Evolutionary conservation across 441 rosid species (phyloP).

Genomic region (Adansonia rubrostipa): DNA sequence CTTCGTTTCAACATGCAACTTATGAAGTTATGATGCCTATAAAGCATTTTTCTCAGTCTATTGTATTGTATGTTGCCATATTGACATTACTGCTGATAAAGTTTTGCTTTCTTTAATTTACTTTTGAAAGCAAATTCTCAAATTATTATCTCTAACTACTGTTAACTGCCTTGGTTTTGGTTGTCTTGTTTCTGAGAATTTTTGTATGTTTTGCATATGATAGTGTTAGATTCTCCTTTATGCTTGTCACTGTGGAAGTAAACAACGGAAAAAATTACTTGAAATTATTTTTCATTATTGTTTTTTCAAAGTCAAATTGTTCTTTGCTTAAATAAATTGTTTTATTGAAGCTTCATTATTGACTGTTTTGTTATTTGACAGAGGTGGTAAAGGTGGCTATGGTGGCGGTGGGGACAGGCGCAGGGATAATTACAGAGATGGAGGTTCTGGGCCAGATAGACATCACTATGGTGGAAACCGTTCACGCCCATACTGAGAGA

Average conservation of each 20-base stretch:
- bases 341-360: conserved; percentile 8
- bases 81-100: not conserved
- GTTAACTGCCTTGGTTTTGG: not conserved
- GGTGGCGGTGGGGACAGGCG: conserved; percentile 92
- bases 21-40: not conserved
- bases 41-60: not conserved
- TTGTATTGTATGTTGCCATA: not conserved
- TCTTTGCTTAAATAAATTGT: conserved; percentile 4
- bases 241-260: conserved; percentile 1
- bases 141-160: not conserved
- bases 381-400: conserved; percentile 80
- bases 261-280: not conserved
- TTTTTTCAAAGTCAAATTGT: not conserved
- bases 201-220: not conserved
- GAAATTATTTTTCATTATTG: not conserved
- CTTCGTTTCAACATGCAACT: conserved; percentile 2
- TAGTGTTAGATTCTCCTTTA: not conserved
- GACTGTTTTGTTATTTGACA: conserved; percentile 38
- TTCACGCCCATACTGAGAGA: conserved; percentile 83
- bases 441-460: conserved; percentile 86
- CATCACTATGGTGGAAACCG: conserved; percentile 86
- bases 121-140: not conserved
- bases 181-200: not conserved
- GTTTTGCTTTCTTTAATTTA: not conserved
- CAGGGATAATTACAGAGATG: conserved; percentile 66